phyloP scores from a whole-genome alignment of 2,329 filamentous ascomycete genomes.

The Stemphylium lycopersici region DNA sequence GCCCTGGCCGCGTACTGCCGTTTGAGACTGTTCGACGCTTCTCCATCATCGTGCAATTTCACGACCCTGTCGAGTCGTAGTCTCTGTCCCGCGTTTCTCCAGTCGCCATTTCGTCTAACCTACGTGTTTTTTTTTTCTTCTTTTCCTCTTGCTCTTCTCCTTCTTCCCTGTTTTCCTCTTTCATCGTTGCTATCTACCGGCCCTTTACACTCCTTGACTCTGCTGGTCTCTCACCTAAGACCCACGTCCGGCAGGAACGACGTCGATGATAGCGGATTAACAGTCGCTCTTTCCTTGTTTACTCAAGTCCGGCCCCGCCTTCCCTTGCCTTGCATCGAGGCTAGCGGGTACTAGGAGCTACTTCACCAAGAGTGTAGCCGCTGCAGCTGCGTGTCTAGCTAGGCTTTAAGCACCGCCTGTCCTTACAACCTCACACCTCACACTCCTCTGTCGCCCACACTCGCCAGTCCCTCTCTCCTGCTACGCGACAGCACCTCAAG shows the following conservation, averaged over 20 bases:
- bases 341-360: not conserved
- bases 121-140: not conserved
- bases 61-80: slow-evolving; percentile 12
- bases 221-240: not conserved
- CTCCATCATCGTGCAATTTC: slow-evolving; percentile 13
- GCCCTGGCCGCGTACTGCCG: slow-evolving; percentile 11
- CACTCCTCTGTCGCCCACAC: slow-evolving; percentile 1
- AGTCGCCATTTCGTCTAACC: slow-evolving; percentile 8
- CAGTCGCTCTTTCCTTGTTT: slow-evolving; percentile 9
- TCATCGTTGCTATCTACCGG: not conserved
- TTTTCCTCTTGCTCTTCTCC: not conserved
- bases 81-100: slow-evolving; percentile 2
- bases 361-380: not conserved
- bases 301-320: slow-evolving; percentile 11
- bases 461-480: slow-evolving; percentile 10
- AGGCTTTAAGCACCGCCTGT: no score
- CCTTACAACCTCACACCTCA: not conserved
- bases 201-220: slow-evolving; percentile 10
- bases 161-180: slow-evolving; percentile 1
- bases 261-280: slow-evolving; percentile 2
- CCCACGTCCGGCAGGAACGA: slow-evolving; percentile 10
- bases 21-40: slow-evolving; percentile 12
- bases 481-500: slow-evolving; percentile 14
- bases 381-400: not conserved
- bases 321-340: slow-evolving; percentile 7